Evolutionary conservation across 2,329 filamentous ascomycete genomes (phyloP), one percentile per base, ranked within the genome.

Genomic region (Trichocomaceae sp.): DNA sequence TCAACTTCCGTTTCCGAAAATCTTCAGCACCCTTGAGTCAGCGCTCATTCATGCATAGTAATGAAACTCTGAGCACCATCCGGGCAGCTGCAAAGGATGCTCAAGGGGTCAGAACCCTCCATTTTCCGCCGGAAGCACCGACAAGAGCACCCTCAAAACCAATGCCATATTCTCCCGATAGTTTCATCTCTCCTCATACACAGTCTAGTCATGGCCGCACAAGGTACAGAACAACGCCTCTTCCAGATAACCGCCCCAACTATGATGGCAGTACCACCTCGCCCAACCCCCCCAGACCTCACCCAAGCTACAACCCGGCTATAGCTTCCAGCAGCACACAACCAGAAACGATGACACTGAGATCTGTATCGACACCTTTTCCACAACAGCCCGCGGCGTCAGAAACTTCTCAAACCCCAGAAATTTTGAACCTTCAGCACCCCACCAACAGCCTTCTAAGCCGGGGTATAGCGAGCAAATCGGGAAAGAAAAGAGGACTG

Each of bases 151-250:
- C 39, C 39, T 42, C 39, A 12, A 47, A 29, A 39, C n/a, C 46
- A 26, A 47, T 53, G 44, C 51, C 51, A 2, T 53, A 45, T 13
- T 53, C 44, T 2, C 51, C 51, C 7, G 51, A 53, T 13, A 53
- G 51, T 41, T 53, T 53, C 13, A n/a, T 20, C 45, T 53, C 45
- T 6, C 35, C 44, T n/a, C 51, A 47, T 41, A 39, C 42, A 7
- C 19, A 46, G 22, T 2, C 44, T 17, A 12, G 26, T 10, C 39
- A 17, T 20, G 19, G 39, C 17, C 39, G 39, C 9, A 12, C 39
- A 9, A 2, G 3, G 8, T 13, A 20, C 17, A 42, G 39, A 22
- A 22, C 39, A 42, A 22, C 17, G 1, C n/a, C 37, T 19, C n/a
- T 17, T 17, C 17, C 37, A 22, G 17, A 20, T 13, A 12, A 42